A percentile compares a stretch with the other conserved stretches of the same genome.
These are phyloP conservation scores for Coriaria nepalensis DNA, from an alignment of 306 rosid species.

Conservation along the genomic window DNA sequence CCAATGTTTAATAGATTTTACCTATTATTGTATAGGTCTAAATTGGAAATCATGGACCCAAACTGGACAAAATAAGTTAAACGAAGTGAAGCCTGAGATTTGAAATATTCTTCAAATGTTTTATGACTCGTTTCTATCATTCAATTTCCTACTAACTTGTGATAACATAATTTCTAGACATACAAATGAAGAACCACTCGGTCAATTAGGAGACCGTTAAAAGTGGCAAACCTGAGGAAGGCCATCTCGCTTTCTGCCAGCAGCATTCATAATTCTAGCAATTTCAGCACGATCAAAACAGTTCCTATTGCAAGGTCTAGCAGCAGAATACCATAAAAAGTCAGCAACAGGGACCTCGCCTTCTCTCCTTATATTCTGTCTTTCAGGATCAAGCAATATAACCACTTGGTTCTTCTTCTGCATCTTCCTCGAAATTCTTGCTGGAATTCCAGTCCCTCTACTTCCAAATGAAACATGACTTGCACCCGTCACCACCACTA, in stretches of 20 bases:
- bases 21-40: too few species aligned
- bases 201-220: neutral
- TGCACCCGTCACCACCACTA: slow-evolving; percentile 84
- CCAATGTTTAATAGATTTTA: too few species aligned
- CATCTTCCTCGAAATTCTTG: slow-evolving; percentile 72
- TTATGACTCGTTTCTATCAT: too few species aligned
- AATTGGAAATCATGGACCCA: too few species aligned
- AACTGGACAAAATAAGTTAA: too few species aligned
- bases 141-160: too few species aligned
- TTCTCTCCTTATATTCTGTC: slow-evolving; percentile 75
- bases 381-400: slow-evolving; percentile 81
- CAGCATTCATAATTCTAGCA: slow-evolving; percentile 98
- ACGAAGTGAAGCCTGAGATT: too few species aligned
- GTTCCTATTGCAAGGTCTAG: slow-evolving; percentile 81
- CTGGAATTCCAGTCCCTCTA: slow-evolving; percentile 86
- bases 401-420: slow-evolving; percentile 89
- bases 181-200: too few species aligned
- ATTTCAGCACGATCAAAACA: slow-evolving; percentile 97
- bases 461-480: slow-evolving; percentile 78
- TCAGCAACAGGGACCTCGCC: slow-evolving; percentile 96
- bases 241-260: slow-evolving; percentile 84
- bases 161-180: too few species aligned
- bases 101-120: too few species aligned
- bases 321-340: slow-evolving; percentile 95
- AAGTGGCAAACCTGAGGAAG: slow-evolving; percentile 74